Percentiles rank a stretch among this genome's conserved stretches.
These are phyloP conservation scores for Plasmopara viticola DNA, from an alignment of 352 stramenopile genomes.

Conservation along the genomic window DNA sequence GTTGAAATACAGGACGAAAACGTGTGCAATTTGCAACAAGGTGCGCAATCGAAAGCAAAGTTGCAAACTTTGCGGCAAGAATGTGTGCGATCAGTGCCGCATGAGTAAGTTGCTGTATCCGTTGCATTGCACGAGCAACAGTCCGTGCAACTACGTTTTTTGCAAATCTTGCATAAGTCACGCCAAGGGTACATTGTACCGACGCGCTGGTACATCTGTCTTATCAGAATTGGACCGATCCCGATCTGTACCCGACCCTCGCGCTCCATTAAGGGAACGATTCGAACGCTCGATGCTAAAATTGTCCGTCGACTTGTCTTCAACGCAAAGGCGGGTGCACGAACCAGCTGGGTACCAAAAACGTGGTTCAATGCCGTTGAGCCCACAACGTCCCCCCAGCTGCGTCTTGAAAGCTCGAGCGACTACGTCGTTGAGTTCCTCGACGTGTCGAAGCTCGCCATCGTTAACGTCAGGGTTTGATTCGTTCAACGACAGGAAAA, in stretches of 20 bases:
- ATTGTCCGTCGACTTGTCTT: background rate
- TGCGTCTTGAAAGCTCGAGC: too few relatives aligned
- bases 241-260: constrained; percentile 6
- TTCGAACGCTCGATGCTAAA: background rate
- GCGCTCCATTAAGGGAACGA: background rate
- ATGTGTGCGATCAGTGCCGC: constrained; percentile 57
- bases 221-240: constrained; percentile 21
- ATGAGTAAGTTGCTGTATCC: constrained; percentile 56
- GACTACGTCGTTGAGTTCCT: too few relatives aligned
- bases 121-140: constrained; percentile 36
- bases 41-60: constrained; percentile 40
- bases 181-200: constrained; percentile 38
- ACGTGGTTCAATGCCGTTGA: too few relatives aligned
- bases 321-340: too few relatives aligned
- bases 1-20: constrained; percentile 25
- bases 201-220: constrained; percentile 24
- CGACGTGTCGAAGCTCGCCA: too few relatives aligned
- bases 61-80: constrained; percentile 67
- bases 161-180: constrained; percentile 51
- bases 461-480: too few relatives aligned
- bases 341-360: too few relatives aligned
- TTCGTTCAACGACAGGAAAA: too few relatives aligned
- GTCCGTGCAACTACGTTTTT: constrained; percentile 50
- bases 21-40: constrained; percentile 57
- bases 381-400: too few relatives aligned